Evolutionary conservation across 371 early-diverging fungal genomes (phyloP), one percentile per base, ranked within the genome.

Genomic region (Rhizopus delemar): DNA sequence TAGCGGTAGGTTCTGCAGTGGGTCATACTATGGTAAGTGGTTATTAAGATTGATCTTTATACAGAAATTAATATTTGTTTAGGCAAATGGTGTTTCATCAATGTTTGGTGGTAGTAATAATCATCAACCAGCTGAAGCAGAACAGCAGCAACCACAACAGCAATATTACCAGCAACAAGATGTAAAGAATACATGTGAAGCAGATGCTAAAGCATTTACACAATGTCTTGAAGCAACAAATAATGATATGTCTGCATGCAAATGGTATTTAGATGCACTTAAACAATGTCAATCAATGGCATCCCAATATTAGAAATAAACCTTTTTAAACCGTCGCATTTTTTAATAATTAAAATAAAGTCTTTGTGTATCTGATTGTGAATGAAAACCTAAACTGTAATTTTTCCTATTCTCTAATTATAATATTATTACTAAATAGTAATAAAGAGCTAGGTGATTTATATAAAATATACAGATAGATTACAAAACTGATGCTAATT

Each of bases 1-100:
- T 95, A 36, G 96, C 95, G 48, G 89, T 94, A n/a, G 96, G 95
- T 60, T 84, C 85, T 31, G 84, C 93, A 22, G 84, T 90, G n/a
- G 92, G 90, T 39, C 89, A 89, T 60, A 80, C 82, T 9, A 63
- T 90, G 51, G 22, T 22, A 22, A 22, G 22, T 22, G 22, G 22
- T 22, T 22, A 22, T 22, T 22, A 22, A 22, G 22, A 22, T 22
- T 22, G 22, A 22, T 22, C 22, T 22, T 22, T 22, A 22, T 22
- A 22, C 2, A 22, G 22, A 22, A 22, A 22, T 2, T 22, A 22
- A 22, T 22, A 22, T 22, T 22, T 22, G 22, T 22, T 22, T 22
- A 22, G 22, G 86, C 80, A 49, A 75, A 73, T 60, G 93, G 92
- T 51, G 71, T 93, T 53, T 82, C 89, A n/a, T 75, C 86, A 41